A percentile compares a stretch with the other conserved stretches of the same genome.
Conservation (phyloP, 2,329 filamentous ascomycete genomes). For the Xylaria sp. region DNA sequence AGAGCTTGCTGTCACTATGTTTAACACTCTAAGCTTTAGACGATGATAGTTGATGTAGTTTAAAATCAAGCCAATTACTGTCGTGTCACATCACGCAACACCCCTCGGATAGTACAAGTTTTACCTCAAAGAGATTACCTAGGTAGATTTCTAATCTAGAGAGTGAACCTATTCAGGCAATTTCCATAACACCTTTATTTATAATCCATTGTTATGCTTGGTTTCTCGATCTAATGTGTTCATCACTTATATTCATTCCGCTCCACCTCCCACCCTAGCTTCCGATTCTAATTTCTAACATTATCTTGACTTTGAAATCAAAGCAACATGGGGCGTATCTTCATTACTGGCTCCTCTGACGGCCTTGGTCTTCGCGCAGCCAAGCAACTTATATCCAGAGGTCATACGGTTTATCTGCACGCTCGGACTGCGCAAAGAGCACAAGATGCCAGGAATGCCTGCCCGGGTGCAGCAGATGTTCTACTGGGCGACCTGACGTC, state of each 20-base stretch:
- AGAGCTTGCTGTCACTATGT: no score
- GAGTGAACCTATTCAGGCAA: no score
- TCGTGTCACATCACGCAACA: neutral
- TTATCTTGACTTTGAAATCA: neutral
- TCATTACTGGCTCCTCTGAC: slow-evolving; percentile 67
- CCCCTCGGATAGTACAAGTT: neutral
- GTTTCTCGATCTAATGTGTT: no score
- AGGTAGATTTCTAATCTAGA: neutral
- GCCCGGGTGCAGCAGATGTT: slow-evolving; percentile 61
- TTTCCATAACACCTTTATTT: no score
- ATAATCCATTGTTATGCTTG: no score
- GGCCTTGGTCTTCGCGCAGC: slow-evolving; percentile 65
- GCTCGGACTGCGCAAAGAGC: slow-evolving; percentile 65
- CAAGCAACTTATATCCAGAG: slow-evolving; percentile 58
- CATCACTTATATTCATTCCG: no score
- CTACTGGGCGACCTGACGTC: slow-evolving; percentile 63
- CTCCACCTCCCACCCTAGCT: neutral
- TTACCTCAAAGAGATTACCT: neutral
- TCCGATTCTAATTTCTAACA: neutral
- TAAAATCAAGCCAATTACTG: no score
- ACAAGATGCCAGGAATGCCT: slow-evolving; percentile 56
- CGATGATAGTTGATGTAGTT: no score
- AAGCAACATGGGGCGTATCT: slow-evolving; percentile 36
- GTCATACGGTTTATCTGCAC: slow-evolving; percentile 67
- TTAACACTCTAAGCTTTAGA: no score